These are phyloP conservation scores for Rhynchosporium graminicola DNA, from an alignment of 2,329 filamentous ascomycete species.

Conservation along the genomic window DNA sequence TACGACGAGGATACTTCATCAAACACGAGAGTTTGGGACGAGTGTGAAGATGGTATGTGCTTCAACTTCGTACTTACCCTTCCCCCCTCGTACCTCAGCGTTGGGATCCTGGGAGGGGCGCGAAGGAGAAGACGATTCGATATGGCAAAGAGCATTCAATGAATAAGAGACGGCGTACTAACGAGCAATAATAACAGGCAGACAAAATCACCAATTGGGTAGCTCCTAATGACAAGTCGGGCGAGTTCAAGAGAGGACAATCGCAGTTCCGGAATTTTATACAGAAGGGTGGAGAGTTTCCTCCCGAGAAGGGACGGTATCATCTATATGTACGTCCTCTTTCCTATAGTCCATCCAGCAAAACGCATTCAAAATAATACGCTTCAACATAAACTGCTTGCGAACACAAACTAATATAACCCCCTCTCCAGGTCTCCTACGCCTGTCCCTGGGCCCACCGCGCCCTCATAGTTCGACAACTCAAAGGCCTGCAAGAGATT, in stretches of 20 bases:
- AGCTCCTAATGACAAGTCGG: constrained; percentile 70
- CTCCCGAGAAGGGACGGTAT: constrained; percentile 83
- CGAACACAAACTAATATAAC: constrained; percentile 65
- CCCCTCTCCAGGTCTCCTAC: constrained; percentile 48
- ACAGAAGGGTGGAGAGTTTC: constrained; percentile 62
- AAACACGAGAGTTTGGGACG: background rate
- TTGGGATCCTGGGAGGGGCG: background rate
- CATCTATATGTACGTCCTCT: constrained; percentile 85
- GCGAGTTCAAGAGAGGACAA: constrained; percentile 89
- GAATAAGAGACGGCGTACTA: constrained; percentile 7
- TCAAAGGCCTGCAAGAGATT: constrained; percentile 90
- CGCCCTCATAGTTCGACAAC: constrained; percentile 79
- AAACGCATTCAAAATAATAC: too few species aligned
- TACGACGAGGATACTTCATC: background rate
- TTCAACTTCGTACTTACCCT: background rate
- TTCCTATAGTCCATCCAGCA: constrained; percentile 41
- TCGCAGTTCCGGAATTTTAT: constrained; percentile 77
- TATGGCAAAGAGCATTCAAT: background rate
- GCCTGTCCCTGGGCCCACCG: constrained; percentile 74
- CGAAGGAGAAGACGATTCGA: background rate
- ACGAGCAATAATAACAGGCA: constrained; percentile 22
- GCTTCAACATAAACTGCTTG: constrained; percentile 61
- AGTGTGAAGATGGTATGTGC: constrained; percentile 36
- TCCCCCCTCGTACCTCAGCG: background rate
- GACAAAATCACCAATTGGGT: constrained; percentile 82